These are phyloP conservation scores for Phytophthora brassicae DNA, from an alignment of 352 stramenopile genomes.

Conservation along the genomic window DNA sequence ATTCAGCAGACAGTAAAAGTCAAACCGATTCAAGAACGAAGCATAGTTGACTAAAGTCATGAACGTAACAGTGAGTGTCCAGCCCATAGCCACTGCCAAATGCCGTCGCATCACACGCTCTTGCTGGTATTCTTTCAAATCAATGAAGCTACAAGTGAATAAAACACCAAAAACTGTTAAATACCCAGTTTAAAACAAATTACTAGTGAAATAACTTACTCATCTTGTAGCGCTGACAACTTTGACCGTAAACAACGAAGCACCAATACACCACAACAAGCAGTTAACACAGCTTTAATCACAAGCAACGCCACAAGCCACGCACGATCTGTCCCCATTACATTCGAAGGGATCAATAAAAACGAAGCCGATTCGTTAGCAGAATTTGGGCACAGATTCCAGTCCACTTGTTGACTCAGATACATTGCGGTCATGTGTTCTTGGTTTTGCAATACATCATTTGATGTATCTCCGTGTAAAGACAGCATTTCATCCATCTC, in stretches of 20 bases:
- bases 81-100: slow-evolving; percentile 40
- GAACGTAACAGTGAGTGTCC: slow-evolving; percentile 45
- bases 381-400: slow-evolving; percentile 21
- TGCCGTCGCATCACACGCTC: slow-evolving; percentile 50
- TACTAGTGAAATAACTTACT: slow-evolving; percentile 38
- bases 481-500: slow-evolving; percentile 60
- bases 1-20: slow-evolving; percentile 52
- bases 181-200: not conserved
- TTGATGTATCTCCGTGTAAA: slow-evolving; percentile 31
- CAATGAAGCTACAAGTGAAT: slow-evolving; percentile 55
- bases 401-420: slow-evolving; percentile 28
- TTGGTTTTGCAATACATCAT: slow-evolving; percentile 30
- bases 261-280: slow-evolving; percentile 30
- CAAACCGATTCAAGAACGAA: slow-evolving; percentile 63
- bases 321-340: slow-evolving; percentile 45
- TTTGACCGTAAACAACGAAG: slow-evolving; percentile 55
- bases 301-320: slow-evolving; percentile 49
- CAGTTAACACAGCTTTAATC: slow-evolving; percentile 41
- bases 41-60: slow-evolving; percentile 55
- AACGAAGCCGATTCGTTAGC: slow-evolving; percentile 19
- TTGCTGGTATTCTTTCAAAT: slow-evolving; percentile 62
- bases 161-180: no score
- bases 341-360: slow-evolving; percentile 36
- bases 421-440: slow-evolving; percentile 41
- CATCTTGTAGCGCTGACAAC: slow-evolving; percentile 61